Percentiles rank a stretch among this genome's conserved stretches.
Evolutionary conservation across 306 rosid genomes (phyloP).

Genomic region (Ochetophila trinervis): DNA sequence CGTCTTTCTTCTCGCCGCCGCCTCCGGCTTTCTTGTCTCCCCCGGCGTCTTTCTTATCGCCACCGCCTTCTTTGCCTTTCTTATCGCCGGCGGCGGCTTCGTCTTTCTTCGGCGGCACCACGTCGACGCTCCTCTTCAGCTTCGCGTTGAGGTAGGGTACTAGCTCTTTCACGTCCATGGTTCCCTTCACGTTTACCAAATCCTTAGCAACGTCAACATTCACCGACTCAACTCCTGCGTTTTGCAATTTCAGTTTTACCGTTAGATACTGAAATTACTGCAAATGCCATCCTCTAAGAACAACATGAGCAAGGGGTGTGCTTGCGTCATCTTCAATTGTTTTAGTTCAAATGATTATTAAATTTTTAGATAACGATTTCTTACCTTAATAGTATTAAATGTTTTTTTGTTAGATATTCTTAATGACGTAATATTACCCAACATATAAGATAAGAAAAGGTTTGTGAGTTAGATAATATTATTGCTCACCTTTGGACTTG

Average conservation of each 20-base stretch:
- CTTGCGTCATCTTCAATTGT: background rate
- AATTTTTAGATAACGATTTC: no score
- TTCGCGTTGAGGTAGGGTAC: conserved; percentile 44
- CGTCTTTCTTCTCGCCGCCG: conserved; percentile 16
- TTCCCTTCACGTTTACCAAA: conserved; percentile 62
- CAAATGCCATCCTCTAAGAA: background rate
- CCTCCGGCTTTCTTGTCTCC: conserved; percentile 33
- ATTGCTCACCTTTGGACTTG: conserved; percentile 49
- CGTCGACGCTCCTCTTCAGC: conserved; percentile 57
- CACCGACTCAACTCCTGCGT: conserved; percentile 67
- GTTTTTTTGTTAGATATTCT: no score
- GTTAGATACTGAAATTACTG: conserved; percentile 4
- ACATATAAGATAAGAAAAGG: background rate
- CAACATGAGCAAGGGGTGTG: background rate
- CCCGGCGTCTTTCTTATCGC: conserved; percentile 23
- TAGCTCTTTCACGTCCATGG: conserved; percentile 50
- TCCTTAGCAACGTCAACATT: conserved; percentile 51
- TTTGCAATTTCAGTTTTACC: background rate
- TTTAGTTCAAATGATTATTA: no score
- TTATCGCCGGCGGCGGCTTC: conserved; percentile 32
- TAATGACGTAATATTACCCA: background rate
- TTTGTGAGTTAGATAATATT: background rate
- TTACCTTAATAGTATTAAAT: no score
- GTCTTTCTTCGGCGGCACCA: conserved; percentile 59
- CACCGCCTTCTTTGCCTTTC: conserved; percentile 20